Conservation (phyloP, 345 rosid genomes). For the Abelmoschus esculentus region DNA sequence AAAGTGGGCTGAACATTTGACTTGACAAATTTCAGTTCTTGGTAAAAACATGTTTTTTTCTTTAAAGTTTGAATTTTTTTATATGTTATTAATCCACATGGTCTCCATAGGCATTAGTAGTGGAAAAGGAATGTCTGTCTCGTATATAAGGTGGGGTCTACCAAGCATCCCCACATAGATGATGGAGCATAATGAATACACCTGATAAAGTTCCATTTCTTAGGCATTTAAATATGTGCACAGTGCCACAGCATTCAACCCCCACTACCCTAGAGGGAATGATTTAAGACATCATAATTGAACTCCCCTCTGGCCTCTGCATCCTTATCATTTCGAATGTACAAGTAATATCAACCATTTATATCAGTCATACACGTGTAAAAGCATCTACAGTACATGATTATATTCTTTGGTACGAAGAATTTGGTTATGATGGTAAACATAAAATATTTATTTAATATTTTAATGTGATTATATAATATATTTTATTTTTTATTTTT, state of each 20-base stretch:
- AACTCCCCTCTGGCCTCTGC: not conserved
- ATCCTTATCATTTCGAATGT: not conserved
- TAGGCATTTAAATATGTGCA: conserved; percentile 8
- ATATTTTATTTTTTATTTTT: too few relatives aligned
- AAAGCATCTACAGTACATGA: not conserved
- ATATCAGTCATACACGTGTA: not conserved
- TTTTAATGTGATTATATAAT: too few relatives aligned
- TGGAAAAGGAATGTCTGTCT: too few relatives aligned
- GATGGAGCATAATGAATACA: conserved; percentile 14
- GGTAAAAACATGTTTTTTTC: too few relatives aligned
- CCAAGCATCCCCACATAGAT: conserved; percentile 7
- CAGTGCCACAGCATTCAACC: not conserved
- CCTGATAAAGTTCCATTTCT: conserved; percentile 1
- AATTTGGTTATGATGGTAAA: too few relatives aligned
- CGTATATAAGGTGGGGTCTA: conserved; percentile 9
- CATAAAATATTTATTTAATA: too few relatives aligned
- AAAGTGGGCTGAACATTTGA: not conserved
- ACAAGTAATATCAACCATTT: not conserved
- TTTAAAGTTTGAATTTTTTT: not conserved
- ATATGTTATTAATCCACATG: too few relatives aligned
- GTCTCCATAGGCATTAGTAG: too few relatives aligned
- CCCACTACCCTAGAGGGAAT: not conserved
- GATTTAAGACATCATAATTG: conserved; percentile 8
- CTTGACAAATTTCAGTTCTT: not conserved
- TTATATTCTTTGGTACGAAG: too few relatives aligned